Conservation (phyloP, 2,329 filamentous ascomycete genomes). For the Leptosphaerulina australis region DNA sequence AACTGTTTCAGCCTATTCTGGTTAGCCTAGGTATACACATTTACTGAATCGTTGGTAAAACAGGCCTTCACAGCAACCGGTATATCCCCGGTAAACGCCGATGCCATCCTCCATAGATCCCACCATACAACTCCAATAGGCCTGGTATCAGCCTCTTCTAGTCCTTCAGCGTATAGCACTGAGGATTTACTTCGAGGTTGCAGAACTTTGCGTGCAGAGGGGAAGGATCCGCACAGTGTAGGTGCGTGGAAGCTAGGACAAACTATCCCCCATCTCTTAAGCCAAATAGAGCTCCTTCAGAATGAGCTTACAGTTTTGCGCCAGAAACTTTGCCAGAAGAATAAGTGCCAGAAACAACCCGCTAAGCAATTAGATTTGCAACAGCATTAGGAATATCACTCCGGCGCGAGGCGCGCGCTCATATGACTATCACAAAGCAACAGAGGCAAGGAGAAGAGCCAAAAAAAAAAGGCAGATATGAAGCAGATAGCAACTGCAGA, state of each 20-base stretch:
- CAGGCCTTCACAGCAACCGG: background rate
- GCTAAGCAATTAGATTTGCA: background rate
- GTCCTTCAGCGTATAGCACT: background rate
- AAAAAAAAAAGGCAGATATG: background rate
- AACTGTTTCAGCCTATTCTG: conserved; percentile 3
- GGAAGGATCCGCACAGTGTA: background rate
- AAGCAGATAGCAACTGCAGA: background rate
- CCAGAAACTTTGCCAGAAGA: background rate
- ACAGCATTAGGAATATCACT: background rate
- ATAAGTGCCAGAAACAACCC: background rate
- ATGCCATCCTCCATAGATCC: background rate
- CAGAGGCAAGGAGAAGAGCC: background rate
- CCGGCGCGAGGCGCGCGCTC: background rate
- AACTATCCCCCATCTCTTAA: background rate
- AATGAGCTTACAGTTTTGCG: background rate
- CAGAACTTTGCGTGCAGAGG: background rate
- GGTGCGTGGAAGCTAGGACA: background rate
- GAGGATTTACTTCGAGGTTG: background rate
- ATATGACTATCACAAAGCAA: background rate
- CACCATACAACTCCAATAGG: background rate
- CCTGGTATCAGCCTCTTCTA: background rate
- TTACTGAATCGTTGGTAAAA: background rate
- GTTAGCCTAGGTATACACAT: background rate
- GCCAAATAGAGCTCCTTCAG: background rate
- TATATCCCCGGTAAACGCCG: background rate